phyloP scores from a whole-genome alignment of 2,329 filamentous ascomycete species.

The Aspergillus pseudonomiae region DNA sequence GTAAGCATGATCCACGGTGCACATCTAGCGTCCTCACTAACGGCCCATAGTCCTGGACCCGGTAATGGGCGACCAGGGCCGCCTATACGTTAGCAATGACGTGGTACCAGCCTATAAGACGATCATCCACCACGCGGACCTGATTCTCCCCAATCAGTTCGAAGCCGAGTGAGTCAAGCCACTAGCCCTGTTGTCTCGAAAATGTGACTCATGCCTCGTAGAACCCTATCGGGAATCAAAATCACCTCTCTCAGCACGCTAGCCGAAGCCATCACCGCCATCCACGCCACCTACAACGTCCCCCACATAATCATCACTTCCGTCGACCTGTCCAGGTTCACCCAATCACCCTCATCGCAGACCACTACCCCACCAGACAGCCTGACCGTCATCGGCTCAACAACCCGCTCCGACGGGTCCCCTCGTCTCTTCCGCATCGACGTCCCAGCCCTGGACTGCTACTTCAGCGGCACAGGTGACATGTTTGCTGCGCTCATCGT shows the following conservation, averaged over 20 bases:
- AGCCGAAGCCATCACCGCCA: conserved; percentile 70
- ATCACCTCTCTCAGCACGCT: conserved; percentile 77
- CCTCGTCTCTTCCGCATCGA: conserved; percentile 87
- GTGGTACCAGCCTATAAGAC: conserved; percentile 88
- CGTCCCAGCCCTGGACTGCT: conserved; percentile 85
- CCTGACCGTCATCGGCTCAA: conserved; percentile 77
- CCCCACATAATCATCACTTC: conserved; percentile 94
- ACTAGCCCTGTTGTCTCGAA: no score
- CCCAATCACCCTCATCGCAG: conserved; percentile 44
- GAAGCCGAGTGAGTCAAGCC: conserved; percentile 78
- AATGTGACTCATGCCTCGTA: conserved; percentile 38
- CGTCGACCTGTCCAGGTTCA: conserved; percentile 65
- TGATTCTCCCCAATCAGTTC: conserved; percentile 96
- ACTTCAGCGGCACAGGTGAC: conserved; percentile 95
- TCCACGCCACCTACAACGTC: conserved; percentile 75
- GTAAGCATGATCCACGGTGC: conserved; percentile 39
- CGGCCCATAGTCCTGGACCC: conserved; percentile 74
- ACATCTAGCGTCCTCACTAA: conserved; percentile 8
- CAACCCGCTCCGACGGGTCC: conserved; percentile 61
- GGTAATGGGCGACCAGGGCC: conserved; percentile 96
- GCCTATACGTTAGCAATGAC: conserved; percentile 86
- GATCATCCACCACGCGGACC: conserved; percentile 77
- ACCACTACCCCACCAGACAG: conserved; percentile 42
- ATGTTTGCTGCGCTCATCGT: conserved; percentile 96
- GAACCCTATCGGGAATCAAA: conserved; percentile 79